These are phyloP conservation scores for Urochloa ruziziensis DNA, from an alignment of 176 grass and related monocot genomes.

Conservation along the genomic window DNA sequence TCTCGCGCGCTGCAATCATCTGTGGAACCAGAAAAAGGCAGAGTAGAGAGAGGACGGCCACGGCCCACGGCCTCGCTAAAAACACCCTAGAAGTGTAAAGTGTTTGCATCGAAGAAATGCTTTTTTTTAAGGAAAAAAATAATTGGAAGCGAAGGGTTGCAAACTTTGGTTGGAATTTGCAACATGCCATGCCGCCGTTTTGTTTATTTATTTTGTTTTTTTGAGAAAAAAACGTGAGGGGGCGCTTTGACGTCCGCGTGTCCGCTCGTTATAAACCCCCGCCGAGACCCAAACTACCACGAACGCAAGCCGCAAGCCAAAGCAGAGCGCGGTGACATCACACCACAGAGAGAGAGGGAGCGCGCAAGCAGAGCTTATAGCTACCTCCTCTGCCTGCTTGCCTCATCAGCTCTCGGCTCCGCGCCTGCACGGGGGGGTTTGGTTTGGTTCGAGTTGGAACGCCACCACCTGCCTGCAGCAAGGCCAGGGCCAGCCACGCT, in stretches of 20 bases:
- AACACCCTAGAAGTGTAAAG: too few species aligned
- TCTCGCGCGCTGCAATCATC: conserved; percentile 25
- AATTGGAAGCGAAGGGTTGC: too few species aligned
- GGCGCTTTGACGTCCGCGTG: conserved; percentile 30
- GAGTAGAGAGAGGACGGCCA: not conserved
- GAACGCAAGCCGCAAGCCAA: not conserved
- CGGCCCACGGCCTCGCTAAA: not conserved
- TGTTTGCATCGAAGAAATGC: not conserved
- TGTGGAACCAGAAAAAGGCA: not conserved
- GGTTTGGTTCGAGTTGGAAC: not conserved
- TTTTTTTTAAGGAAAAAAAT: not conserved
- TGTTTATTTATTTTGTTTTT: not conserved
- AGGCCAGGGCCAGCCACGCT: not conserved
- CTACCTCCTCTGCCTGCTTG: not conserved
- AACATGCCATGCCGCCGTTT: not conserved
- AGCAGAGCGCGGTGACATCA: conserved; percentile 23
- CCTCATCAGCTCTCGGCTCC: not conserved
- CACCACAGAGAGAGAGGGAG: not conserved
- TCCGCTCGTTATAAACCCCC: conserved; percentile 40
- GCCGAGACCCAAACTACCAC: conserved; percentile 10
- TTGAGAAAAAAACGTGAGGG: conserved; percentile 24
- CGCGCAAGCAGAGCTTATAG: not conserved
- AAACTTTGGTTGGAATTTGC: not conserved
- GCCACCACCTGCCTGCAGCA: not conserved
- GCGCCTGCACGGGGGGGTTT: not conserved